Conservation (phyloP, 176 grass and related monocot genomes). For the Eleusine indica region DNA sequence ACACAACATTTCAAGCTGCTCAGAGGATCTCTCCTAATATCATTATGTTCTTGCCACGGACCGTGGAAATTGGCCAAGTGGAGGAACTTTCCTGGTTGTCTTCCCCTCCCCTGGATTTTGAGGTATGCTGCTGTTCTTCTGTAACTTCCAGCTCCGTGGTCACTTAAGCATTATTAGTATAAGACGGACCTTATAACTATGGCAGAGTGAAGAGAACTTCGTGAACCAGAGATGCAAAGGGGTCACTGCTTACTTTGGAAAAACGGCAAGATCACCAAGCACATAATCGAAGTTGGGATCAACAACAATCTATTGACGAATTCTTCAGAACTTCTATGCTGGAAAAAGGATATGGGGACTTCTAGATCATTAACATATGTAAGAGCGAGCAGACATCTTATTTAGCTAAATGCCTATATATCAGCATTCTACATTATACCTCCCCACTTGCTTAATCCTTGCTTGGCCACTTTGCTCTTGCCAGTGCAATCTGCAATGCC, state of each 20-base stretch:
- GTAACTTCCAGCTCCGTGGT: neutral
- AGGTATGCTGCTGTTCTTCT: slow-evolving; percentile 32
- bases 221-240: slow-evolving; percentile 46
- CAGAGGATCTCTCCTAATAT: slow-evolving; percentile 58
- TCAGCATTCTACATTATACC: neutral
- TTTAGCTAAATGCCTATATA: neutral
- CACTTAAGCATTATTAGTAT: neutral
- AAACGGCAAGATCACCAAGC: neutral
- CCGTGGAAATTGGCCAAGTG: slow-evolving; percentile 55
- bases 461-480: neutral
- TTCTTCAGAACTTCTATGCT: neutral
- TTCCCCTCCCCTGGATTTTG: slow-evolving; percentile 58
- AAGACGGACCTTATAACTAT: neutral
- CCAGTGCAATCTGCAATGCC: neutral
- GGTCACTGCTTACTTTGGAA: slow-evolving; percentile 64
- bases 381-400: neutral
- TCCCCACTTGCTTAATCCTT: neutral
- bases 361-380: neutral
- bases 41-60: slow-evolving; percentile 79
- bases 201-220: slow-evolving; percentile 57
- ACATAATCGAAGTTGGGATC: neutral
- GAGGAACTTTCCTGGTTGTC: slow-evolving; percentile 72
- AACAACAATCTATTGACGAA: neutral
- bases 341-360: neutral
- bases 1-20: slow-evolving; percentile 55